Percentiles rank a stretch among this genome's conserved stretches.
Evolutionary conservation across 805 yeast species (phyloP).

Genomic region (Yamadazyma kitorensis): DNA sequence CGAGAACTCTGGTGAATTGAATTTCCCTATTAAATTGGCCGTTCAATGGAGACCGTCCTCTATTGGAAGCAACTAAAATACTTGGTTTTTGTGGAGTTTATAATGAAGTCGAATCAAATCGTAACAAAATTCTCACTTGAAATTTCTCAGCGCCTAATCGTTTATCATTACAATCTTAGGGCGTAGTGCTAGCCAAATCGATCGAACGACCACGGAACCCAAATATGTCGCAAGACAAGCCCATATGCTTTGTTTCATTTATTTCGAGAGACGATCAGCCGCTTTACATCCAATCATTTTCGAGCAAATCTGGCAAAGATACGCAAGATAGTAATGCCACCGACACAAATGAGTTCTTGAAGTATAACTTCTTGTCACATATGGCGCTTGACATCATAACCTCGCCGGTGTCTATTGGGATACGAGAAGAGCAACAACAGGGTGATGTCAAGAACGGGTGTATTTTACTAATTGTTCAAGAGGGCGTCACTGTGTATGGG

Average conservation of each 20-base stretch:
- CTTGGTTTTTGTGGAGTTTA: no score
- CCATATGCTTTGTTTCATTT: conserved; percentile 52
- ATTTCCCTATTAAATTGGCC: no score
- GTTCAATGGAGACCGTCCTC: no score
- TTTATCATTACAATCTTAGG: no score
- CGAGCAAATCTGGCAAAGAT: conserved; percentile 12
- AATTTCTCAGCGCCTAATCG: no score
- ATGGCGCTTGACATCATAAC: conserved; percentile 71
- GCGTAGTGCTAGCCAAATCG: no score
- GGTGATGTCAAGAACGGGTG: conserved; percentile 17
- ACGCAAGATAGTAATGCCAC: conserved; percentile 3
- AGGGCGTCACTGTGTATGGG: conserved; percentile 66
- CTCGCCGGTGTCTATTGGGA: conserved; percentile 43
- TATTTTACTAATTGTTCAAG: conserved; percentile 60
- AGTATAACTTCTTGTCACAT: conserved; percentile 70
- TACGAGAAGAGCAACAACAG: conserved; percentile 35
- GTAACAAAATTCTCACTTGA: no score
- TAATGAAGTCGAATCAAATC: no score
- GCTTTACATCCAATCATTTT: conserved; percentile 55
- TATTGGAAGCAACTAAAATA: no score
- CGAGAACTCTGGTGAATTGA: no score
- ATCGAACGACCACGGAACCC: no score
- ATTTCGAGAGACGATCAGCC: conserved; percentile 60
- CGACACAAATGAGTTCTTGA: conserved; percentile 45
- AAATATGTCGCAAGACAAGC: conserved; percentile 16